Evolutionary conservation across 371 early-diverging fungal species (phyloP).

Genomic region (Chytridium lagenaria): DNA sequence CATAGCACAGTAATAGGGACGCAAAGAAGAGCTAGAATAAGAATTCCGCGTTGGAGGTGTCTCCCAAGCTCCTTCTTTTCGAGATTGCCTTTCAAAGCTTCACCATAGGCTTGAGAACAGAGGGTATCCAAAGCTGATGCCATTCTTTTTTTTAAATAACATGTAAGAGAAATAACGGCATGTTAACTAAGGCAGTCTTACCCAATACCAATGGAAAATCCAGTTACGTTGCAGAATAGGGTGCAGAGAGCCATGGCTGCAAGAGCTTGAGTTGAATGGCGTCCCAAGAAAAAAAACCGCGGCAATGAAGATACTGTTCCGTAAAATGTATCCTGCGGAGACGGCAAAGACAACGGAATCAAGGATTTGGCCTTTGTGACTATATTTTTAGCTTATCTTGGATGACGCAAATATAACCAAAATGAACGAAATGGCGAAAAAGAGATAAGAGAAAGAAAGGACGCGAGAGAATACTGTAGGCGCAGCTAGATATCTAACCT

Average conservation of each 20-base stretch:
- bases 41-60: constrained; percentile 82
- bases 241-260: constrained; percentile 79
- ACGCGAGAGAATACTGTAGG: not conserved
- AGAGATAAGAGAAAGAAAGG: not conserved
- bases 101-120: constrained; percentile 79
- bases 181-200: no score
- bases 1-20: constrained; percentile 78
- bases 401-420: no score
- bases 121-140: constrained; percentile 88
- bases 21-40: constrained; percentile 68
- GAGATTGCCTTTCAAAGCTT: constrained; percentile 24
- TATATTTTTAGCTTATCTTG: not conserved
- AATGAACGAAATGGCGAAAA: not conserved
- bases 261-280: constrained; percentile 71
- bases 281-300: constrained; percentile 24
- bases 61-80: constrained; percentile 58
- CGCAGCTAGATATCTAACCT: not conserved
- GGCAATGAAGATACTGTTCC: constrained; percentile 1
- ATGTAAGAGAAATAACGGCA: no score
- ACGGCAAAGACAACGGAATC: constrained; percentile 47
- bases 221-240: constrained; percentile 85
- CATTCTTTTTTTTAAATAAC: constrained; percentile 30
- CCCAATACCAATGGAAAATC: constrained; percentile 77
- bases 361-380: constrained; percentile 26
- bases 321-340: constrained; percentile 43